Conservation (phyloP, 2,329 filamentous ascomycete species). For the Simplicillium sp. region DNA sequence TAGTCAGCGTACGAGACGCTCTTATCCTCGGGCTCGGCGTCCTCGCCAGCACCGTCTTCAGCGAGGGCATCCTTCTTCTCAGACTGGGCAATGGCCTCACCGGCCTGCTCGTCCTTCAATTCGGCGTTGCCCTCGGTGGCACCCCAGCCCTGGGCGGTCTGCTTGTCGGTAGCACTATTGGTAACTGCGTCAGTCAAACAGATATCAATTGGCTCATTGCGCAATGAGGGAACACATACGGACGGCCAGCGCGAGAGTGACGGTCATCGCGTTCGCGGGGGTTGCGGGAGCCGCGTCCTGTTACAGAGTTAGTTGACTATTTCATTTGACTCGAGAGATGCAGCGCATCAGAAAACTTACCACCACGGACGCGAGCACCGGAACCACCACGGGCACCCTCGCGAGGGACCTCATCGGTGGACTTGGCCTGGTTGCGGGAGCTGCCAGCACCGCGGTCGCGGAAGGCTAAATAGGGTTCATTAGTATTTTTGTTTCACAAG, state of each 20-base stretch:
- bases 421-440: conserved; percentile 72
- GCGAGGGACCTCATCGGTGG: conserved; percentile 58
- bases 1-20: conserved; percentile 85
- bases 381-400: conserved; percentile 50
- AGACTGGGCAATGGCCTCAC: conserved; percentile 75
- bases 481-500: conserved; percentile 5
- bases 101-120: conserved; percentile 84
- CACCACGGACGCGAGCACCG: conserved; percentile 53
- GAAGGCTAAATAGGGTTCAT: conserved; percentile 53
- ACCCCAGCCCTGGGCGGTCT: conserved; percentile 85
- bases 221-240: conserved; percentile 27
- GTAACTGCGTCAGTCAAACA: conserved; percentile 1
- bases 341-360: conserved; percentile 26
- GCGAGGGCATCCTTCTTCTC: conserved; percentile 53
- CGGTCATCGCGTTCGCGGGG: conserved; percentile 47
- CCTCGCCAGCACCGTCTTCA: conserved; percentile 37
- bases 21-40: conserved; percentile 70
- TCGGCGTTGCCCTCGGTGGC: conserved; percentile 72
- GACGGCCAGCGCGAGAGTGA: conserved; percentile 36
- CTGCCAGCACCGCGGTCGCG: conserved; percentile 73
- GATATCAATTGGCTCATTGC: not conserved
- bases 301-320: conserved; percentile 3
- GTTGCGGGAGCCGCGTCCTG: conserved; percentile 44
- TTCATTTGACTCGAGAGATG: not conserved
- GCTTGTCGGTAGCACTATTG: conserved; percentile 69